phyloP scores from a whole-genome alignment of 1,139 yeast genomes.

The Debaryomycetaceae sp. region DNA sequence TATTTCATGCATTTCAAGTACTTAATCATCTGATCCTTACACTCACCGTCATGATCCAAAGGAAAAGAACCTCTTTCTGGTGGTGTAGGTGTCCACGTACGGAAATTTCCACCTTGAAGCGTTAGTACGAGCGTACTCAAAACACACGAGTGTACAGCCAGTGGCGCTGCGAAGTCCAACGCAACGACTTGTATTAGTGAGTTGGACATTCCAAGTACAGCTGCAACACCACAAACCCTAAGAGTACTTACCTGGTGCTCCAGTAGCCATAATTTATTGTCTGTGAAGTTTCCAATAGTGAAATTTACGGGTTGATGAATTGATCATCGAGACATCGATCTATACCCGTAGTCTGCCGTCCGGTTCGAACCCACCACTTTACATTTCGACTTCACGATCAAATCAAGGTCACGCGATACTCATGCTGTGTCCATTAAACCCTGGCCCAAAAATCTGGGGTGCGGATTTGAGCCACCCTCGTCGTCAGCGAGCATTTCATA shows the following conservation, averaged over 20 bases:
- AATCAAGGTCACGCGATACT: no score
- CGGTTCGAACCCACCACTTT: background rate
- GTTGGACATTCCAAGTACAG: background rate
- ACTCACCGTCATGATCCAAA: conserved; percentile 86
- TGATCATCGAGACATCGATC: no score
- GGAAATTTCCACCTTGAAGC: conserved; percentile 27
- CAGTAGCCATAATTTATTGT: conserved; percentile 10
- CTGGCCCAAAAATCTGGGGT: no score
- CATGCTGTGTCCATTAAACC: no score
- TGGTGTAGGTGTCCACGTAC: conserved; percentile 77
- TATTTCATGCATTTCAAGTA: conserved; percentile 77
- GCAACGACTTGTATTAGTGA: background rate
- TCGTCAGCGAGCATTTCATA: no score
- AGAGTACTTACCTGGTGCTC: conserved; percentile 29
- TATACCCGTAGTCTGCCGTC: background rate
- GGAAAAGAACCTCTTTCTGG: conserved; percentile 98
- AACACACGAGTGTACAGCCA: background rate
- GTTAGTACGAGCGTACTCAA: conserved; percentile 3
- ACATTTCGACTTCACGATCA: no score
- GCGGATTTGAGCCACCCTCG: no score
- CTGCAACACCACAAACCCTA: no score
- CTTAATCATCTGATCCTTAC: conserved; percentile 67
- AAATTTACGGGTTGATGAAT: no score
- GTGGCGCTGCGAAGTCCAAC: no score
- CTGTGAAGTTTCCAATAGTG: no score